Percentiles rank a stretch among this genome's conserved stretches.
phyloP scores from a whole-genome alignment of 176 grass and related monocot genomes.

The barley (Hordeum vulgare) region DNA sequence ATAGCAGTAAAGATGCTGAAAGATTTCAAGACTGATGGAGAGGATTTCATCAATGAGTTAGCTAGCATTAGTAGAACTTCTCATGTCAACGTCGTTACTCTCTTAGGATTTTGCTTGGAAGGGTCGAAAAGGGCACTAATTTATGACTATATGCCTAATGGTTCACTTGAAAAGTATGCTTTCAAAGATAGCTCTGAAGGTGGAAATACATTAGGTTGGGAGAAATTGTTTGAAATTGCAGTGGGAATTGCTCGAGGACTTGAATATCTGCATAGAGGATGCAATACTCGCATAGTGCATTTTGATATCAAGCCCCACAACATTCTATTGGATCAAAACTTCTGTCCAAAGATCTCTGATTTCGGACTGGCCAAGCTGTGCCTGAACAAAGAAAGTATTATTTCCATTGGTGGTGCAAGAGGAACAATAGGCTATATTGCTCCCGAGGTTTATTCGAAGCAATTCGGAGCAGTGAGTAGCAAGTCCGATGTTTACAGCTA shows the following conservation, averaged over 20 bases:
- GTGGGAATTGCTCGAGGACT: conserved; percentile 43
- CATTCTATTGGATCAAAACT: conserved; percentile 25
- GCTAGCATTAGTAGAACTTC: conserved; percentile 37
- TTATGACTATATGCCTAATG: conserved; percentile 49
- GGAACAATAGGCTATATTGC: conserved; percentile 34
- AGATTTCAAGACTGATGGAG: conserved; percentile 18
- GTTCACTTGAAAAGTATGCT: conserved; percentile 31
- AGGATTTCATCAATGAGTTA: conserved; percentile 53
- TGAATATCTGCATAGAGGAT: conserved; percentile 33
- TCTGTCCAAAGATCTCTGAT: conserved; percentile 34
- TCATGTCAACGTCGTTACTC: conserved; percentile 43
- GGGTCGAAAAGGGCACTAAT: conserved; percentile 42
- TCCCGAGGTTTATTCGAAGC: conserved; percentile 17
- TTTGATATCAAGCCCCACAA: conserved; percentile 47
- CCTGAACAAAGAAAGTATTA: conserved; percentile 8
- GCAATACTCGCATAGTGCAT: conserved; percentile 30
- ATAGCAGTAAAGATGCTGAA: conserved; percentile 38
- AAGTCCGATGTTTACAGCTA: conserved; percentile 62
- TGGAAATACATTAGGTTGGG: conserved; percentile 2
- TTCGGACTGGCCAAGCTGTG: conserved; percentile 36
- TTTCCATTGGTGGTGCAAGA: conserved; percentile 28
- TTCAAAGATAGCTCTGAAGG: not conserved
- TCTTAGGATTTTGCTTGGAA: conserved; percentile 39
- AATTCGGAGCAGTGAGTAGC: conserved; percentile 29
- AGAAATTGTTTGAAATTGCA: conserved; percentile 38